Base-by-base conservation (phyloP, 352 stramenopile genomes). In the Pythium insidiosum region DNA sequence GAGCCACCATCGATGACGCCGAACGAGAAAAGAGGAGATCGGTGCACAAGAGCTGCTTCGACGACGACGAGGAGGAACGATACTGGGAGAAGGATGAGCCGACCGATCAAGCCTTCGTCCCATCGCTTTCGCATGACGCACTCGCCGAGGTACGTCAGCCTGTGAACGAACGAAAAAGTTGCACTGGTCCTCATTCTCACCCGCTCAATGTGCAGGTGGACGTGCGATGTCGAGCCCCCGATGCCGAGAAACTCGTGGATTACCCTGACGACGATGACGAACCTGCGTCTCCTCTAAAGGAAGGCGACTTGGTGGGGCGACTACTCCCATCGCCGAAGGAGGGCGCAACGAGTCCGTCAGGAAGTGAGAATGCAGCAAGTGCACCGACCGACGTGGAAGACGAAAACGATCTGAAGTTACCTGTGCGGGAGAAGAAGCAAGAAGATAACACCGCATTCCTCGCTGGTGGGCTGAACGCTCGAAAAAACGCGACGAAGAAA, bases 21-120 rank as follows among this genome's bases (percentile, higher is more conserved):
- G 50, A 67, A 43, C 43, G 57, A 21, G 65, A 57, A 12, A 76
- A 68, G 24, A 53, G 73, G 11, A 66, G 63, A 23, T 85, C 84
- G 61, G 66, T 85, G 28, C 63, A 79, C 11, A 49, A 43, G 13
- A 45, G 68, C 35, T 58, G 51, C 18, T 62, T 54, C 20, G 65
- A 86, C 43, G 76, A 88, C 30, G 73, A 82, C 15, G 76, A 88
- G 47, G 79, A 91, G 39, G 67, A 84, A 36, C 57, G 79, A 47
- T 91, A 91, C 53, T 91, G 67, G 60, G 79, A 88, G 43, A 84
- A 83, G 33, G 73, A 91, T 16, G 67, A 75, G 38, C 55, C 60
- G 16, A n/a, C n/a, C n/a, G 39, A 55, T 5, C 60, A 69, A 41
- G 35, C 48, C 21, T 67, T 64, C 36, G 58, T 70, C 2, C 57